phyloP scores from a whole-genome alignment of 1,284 basidiomycete genomes.

The Puccinia triticina region DNA sequence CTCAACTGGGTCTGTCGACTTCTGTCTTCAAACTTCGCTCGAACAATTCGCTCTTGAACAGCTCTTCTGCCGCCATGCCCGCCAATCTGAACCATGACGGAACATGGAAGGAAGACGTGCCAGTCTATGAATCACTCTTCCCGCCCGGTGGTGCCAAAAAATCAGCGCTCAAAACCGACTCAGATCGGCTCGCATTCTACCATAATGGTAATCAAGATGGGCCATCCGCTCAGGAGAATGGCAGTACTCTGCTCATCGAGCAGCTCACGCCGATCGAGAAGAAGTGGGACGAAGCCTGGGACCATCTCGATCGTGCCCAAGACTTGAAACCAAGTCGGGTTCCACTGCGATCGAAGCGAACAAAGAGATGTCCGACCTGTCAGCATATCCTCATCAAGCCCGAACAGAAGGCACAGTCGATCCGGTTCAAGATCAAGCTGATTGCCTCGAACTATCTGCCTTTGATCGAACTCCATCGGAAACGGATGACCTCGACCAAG shows the following conservation, averaged over 20 bases:
- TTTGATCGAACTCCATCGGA: conserved; percentile 67
- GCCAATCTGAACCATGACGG: conserved; percentile 27
- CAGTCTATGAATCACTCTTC: conserved; percentile 41
- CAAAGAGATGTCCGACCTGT: conserved; percentile 91
- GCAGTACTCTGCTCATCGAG: conserved; percentile 3
- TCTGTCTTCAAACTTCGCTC: conserved; percentile 49
- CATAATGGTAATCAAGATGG: conserved; percentile 6
- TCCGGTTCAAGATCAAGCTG: conserved; percentile 94
- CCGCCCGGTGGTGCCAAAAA: conserved; percentile 17
- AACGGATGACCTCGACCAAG: conserved; percentile 12
- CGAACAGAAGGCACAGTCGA: conserved; percentile 90
- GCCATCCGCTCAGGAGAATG: neutral
- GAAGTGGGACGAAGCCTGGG: conserved; percentile 50
- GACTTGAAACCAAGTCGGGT: conserved; percentile 83
- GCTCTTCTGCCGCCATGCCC: conserved; percentile 5
- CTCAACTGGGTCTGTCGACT: conserved; percentile 41
- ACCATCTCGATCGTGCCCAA: conserved; percentile 62
- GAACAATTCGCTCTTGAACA: conserved; percentile 6
- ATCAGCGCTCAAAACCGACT: conserved; percentile 12
- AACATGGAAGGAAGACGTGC: conserved; percentile 27
- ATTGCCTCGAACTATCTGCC: conserved; percentile 92
- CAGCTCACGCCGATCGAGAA: conserved; percentile 36
- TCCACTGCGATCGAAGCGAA: conserved; percentile 85
- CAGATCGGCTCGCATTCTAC: conserved; percentile 35
- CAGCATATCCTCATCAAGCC: conserved; percentile 97